Base-by-base conservation (phyloP, 768 basidiomycete species). In the Pisolithus sp. region DNA sequence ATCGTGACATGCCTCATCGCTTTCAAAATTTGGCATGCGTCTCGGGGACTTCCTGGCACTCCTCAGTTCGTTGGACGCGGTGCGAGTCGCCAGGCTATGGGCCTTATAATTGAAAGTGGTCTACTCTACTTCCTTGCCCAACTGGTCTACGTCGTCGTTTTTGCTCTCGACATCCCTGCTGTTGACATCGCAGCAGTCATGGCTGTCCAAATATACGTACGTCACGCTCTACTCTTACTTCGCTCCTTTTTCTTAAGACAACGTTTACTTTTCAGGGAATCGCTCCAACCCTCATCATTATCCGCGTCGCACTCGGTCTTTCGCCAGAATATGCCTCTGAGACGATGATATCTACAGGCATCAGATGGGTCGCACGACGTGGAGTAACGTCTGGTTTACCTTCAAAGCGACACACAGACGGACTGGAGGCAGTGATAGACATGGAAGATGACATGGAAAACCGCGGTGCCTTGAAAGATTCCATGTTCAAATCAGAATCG, bases 1-100 rank as follows among this genome's bases (percentile, higher is more conserved):
- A 49, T 76, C 23, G 65, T 76, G 31, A 76, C 75, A 6, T 43
- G 49, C 12, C 68, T 77, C 60, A 76, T 76, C 43, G 67, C 68
- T 18, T 61, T 49, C 36, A 72, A 71, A 30, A 71, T 77, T 26
- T 75, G 69, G 71, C 50, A 55, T 37, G 53, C 57, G 40, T 62
- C 61, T 6, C 59, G 59, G 39, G 1, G 48, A 12, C 43, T 52
- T n/a, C 47, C 48, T 8, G 46, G 55, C 21, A 46, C 60, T 7
- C 50, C 48, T 2, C 2, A 59, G 15, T 46, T 57, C 10, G 38
- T 62, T 49, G 51, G 50, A 10, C 51, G 51, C 18, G 55, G 59
- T 10, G 56, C 56, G 1, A 51, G 61, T 4, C 59, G 51, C 34
- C 62, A 50, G 18, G 73, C 69, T 3, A 65, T 68, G 34, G 57